Base-by-base conservation (phyloP, 805 yeast species). In the Lachancea cidri region DNA sequence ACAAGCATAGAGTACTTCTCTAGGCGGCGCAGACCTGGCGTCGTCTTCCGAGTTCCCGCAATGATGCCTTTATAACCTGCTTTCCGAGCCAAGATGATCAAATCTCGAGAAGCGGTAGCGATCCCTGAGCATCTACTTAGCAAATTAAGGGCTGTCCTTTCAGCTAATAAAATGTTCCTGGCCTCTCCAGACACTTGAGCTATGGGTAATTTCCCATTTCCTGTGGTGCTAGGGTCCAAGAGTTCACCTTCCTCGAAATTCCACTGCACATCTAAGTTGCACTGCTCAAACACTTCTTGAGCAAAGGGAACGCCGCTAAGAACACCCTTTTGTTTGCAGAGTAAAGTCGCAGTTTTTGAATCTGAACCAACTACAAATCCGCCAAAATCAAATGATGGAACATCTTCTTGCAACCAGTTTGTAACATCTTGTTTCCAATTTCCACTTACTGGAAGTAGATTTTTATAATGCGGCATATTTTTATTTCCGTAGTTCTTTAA, bases 1-100 rank as follows among this genome's bases (percentile, higher is more conserved):
- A 89, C 94, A 24, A 86, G 67, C 98, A 89, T 91, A 17, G 95
- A 83, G 65, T 89, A 89, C 61, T 89, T 89, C 59, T 89, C 98
- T 43, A 91, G 66, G 33, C 81, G 70, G 55, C 98, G 77, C 47
- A 89, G 73, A 0, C 98, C 98, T 0, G 98, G 98, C 0, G 98
- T 91, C n/a, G 97, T 91, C 65, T 89, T 89, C 58, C 98, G 76
- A 1, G 98, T 89, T 5, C 97, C 98, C 0, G 98, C 97, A 58
- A 89, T 87, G 17, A 82, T 73, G 0, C 98, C 98, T 3, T 67
- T 67, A 58, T 79, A 91, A 0, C 94, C 93, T 4, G 74, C 65
- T 32, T 73, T 64, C 42, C 79, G 73, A 1, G 96, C 96, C 43
- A 76, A 61, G 4, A 65, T 56, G 39, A 79, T 67, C 3, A 89